Percentiles rank a stretch among this genome's conserved stretches.
These are phyloP conservation scores for Moricandia arvensis DNA, from an alignment of 345 rosid species.

Conservation along the genomic window DNA sequence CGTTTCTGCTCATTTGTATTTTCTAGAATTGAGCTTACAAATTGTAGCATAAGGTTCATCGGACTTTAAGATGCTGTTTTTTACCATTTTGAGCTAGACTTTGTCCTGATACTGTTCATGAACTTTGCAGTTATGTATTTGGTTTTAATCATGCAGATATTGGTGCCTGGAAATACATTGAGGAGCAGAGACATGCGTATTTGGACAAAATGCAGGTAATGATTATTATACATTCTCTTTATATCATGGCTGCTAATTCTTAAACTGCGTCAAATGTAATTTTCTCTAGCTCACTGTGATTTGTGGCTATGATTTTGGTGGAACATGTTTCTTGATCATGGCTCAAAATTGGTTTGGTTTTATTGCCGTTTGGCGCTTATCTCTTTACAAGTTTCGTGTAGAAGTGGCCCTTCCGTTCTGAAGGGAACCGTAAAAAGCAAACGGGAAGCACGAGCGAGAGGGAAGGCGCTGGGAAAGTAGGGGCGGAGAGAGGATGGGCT, in stretches of 20 bases:
- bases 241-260: background rate
- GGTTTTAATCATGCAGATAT: conserved; percentile 47
- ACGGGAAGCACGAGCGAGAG: too few species aligned
- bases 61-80: conserved; percentile 9
- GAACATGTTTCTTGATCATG: background rate
- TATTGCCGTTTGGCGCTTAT: background rate
- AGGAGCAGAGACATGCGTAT: conserved; percentile 81
- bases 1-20: background rate
- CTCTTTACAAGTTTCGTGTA: background rate
- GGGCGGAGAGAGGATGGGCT: too few species aligned
- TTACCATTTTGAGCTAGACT: background rate
- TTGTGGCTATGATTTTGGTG: background rate
- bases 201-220: conserved; percentile 94
- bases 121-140: background rate
- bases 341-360: background rate
- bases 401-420: too few species aligned
- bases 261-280: background rate
- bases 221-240: background rate
- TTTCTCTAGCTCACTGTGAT: background rate
- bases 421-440: too few species aligned
- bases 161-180: conserved; percentile 90
- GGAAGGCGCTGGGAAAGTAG: too few species aligned
- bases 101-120: background rate
- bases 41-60: background rate
- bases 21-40: background rate